Conservation (phyloP, 2,329 filamentous ascomycete species). For the Aspergillus tamarii region DNA sequence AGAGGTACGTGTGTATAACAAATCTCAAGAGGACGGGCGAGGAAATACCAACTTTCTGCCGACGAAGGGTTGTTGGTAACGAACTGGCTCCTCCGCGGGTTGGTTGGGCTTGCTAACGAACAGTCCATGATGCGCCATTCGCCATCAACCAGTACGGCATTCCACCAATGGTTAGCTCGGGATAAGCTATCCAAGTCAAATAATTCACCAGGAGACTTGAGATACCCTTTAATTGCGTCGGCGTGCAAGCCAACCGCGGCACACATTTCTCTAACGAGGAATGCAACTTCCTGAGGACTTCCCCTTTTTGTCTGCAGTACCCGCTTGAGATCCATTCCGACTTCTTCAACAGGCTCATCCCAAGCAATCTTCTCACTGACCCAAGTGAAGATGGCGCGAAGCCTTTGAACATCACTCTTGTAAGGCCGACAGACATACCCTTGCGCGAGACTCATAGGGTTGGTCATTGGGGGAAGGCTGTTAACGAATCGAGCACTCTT, state of each 20-base stretch:
- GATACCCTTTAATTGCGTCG: constrained; percentile 84
- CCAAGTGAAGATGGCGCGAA: constrained; percentile 97
- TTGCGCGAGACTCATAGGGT: constrained; percentile 79
- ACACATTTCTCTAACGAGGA: constrained; percentile 92
- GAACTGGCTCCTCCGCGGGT: constrained; percentile 77
- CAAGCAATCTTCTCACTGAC: constrained; percentile 91
- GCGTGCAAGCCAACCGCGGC: constrained; percentile 82
- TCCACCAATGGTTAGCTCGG: constrained; percentile 97
- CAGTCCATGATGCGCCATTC: constrained; percentile 98
- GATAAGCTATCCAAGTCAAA: constrained; percentile 79
- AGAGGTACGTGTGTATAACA: constrained; percentile 97
- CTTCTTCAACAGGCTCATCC: constrained; percentile 92
- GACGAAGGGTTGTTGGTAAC: constrained; percentile 70
- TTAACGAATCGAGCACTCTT: constrained; percentile 93
- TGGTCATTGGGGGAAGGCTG: constrained; percentile 79
- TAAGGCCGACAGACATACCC: constrained; percentile 93
- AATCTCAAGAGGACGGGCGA: constrained; percentile 82
- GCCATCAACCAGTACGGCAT: constrained; percentile 85
- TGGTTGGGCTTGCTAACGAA: constrained; percentile 86
- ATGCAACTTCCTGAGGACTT: constrained; percentile 85
- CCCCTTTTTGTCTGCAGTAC: constrained; percentile 83
- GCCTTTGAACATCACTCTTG: constrained; percentile 86
- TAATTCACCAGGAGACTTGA: constrained; percentile 85
- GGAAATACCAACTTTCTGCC: constrained; percentile 91
- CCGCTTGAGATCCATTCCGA: constrained; percentile 73